Evolutionary conservation across 2,329 filamentous ascomycete species (phyloP).

Genomic region (Bipolaris oryzae): DNA sequence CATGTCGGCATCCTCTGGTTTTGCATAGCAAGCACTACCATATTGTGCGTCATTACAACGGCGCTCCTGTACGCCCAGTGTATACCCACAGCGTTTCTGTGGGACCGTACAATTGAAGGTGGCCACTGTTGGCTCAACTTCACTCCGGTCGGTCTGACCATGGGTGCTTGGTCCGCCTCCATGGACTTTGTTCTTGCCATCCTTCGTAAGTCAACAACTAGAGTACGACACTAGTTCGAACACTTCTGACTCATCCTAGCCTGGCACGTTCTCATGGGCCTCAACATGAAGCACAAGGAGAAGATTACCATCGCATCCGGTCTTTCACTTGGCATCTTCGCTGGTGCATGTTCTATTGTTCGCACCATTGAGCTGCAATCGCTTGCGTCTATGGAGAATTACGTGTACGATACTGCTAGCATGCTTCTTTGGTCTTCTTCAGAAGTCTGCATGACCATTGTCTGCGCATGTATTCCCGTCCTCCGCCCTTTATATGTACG

Average conservation of each 20-base stretch:
- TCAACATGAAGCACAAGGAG: conserved; percentile 46
- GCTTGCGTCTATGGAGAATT: conserved; percentile 36
- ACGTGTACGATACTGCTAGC: conserved; percentile 40
- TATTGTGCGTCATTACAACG: conserved; percentile 36
- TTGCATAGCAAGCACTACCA: conserved; percentile 34
- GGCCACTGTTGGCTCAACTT: conserved; percentile 39
- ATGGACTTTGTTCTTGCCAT: conserved; percentile 47
- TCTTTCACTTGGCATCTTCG: conserved; percentile 41
- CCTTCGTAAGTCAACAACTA: conserved; percentile 25
- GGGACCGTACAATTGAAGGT: conserved; percentile 34
- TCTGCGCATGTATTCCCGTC: conserved; percentile 60
- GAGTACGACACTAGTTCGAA: background rate
- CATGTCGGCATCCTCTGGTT: conserved; percentile 41
- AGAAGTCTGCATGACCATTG: conserved; percentile 57
- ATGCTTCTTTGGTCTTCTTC: conserved; percentile 43
- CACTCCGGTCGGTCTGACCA: conserved; percentile 34
- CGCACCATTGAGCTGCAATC: conserved; percentile 39
- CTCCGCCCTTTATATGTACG: conserved; percentile 51
- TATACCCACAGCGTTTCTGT: conserved; percentile 33
- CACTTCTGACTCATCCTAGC: conserved; percentile 13
- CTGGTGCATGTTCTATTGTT: conserved; percentile 40
- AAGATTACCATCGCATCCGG: conserved; percentile 41
- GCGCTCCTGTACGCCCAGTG: conserved; percentile 38
- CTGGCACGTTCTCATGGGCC: conserved; percentile 41
- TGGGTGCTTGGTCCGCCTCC: conserved; percentile 41